Evolutionary conservation across 2,329 filamentous ascomycete species (phyloP), one percentile per base, ranked within the genome.

Genomic region (Chaetothyriales sp.): DNA sequence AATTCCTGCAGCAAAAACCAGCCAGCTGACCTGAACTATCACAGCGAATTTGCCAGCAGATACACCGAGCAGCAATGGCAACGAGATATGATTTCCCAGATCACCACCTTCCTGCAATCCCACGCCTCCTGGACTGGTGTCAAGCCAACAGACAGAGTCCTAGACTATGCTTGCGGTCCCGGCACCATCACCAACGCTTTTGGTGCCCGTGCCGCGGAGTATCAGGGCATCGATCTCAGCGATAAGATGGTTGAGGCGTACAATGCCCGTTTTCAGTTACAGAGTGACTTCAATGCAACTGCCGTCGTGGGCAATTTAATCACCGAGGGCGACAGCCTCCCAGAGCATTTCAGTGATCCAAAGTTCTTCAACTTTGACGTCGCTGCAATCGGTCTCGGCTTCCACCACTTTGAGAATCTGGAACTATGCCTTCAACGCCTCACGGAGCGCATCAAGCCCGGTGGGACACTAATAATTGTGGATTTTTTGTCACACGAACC

Each of bases 101-200:
- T 58, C 51, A 57, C 44, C 25, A 49, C 54, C 13, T 61, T 60
- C 49, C 50, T 61, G 28, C 47, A 57, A 5, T 19, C 56, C 8
- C 55, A 62, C 49, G 28, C 58, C 18, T 51, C 54, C 15, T 60
- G 54, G 51, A 58, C 61, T 25, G 59, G 59, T 20, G 55, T 61
- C 25, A 49, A 53, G 44, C 59, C 60, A 43, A 18, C 56, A 29
- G 54, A 58, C 15, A 55, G 58, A 13, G 67, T 87, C 18, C 70
- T 89, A 1, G 85, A 89, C 64, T 89, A 89, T 66, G 85, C 85
- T 15, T 89, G 85, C 62, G 85, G 85, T 7, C 82, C 82, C 5
- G 83, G 83, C 1, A 66, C 78, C 51, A 52, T 58, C 6, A 60
- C 54, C 37, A 40, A 48, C 77, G 72, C 78, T 13, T 71, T 85